Evolutionary conservation across 2,329 filamentous ascomycete species (phyloP).

Genomic region (Alternaria brassicicola): DNA sequence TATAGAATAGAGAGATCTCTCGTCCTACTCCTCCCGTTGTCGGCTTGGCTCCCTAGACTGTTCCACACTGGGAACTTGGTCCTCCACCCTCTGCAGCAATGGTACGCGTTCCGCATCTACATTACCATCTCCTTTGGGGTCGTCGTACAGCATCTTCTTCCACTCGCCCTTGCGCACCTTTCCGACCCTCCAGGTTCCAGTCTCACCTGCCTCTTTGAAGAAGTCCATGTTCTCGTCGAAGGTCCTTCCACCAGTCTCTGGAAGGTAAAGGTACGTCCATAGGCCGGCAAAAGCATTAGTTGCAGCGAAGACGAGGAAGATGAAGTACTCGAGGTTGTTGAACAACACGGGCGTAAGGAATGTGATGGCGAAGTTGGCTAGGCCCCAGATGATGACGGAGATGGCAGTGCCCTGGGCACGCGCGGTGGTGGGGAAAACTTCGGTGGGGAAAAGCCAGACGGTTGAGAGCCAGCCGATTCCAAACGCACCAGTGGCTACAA

Average conservation of each 20-base stretch:
- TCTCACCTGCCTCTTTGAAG: constrained; percentile 60
- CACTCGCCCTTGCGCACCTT: constrained; percentile 61
- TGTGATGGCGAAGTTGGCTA: constrained; percentile 64
- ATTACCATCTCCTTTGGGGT: constrained; percentile 42
- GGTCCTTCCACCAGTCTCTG: constrained; percentile 63
- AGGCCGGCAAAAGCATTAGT: constrained; percentile 62
- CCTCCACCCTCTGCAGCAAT: constrained; percentile 52
- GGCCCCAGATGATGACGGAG: constrained; percentile 62
- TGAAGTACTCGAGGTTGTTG: constrained; percentile 64
- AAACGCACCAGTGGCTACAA: constrained; percentile 65
- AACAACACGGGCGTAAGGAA: constrained; percentile 64
- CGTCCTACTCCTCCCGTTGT: not conserved
- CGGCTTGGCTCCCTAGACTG: constrained; percentile 2
- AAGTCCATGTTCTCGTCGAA: constrained; percentile 68
- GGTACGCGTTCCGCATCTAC: constrained; percentile 54
- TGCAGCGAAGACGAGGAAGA: constrained; percentile 62
- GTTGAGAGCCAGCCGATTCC: constrained; percentile 66
- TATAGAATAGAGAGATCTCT: not conserved
- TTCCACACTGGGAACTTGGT: constrained; percentile 49
- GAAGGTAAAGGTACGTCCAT: constrained; percentile 60
- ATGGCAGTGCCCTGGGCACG: constrained; percentile 62
- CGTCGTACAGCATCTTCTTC: constrained; percentile 52
- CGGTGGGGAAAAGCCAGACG: constrained; percentile 65
- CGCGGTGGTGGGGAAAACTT: constrained; percentile 62
- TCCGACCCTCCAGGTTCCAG: constrained; percentile 60